Evolutionary conservation across 371 early-diverging fungal genomes (phyloP).

Genomic region (Lichtheimia ramosa): DNA sequence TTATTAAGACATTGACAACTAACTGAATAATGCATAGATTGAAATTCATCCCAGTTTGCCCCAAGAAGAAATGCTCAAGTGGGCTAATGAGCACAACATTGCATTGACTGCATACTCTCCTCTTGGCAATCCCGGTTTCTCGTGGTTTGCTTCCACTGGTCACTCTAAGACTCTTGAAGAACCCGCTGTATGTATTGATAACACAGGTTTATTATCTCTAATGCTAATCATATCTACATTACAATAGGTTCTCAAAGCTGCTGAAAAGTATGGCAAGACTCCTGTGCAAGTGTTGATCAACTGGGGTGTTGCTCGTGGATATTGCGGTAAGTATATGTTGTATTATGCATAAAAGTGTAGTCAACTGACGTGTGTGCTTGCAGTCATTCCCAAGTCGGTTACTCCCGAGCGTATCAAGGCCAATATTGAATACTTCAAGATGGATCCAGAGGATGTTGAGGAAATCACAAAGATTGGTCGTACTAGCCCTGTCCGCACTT

Average conservation of each 20-base stretch:
- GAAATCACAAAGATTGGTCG: constrained; percentile 29
- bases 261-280: constrained; percentile 67
- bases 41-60: constrained; percentile 61
- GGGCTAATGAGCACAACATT: constrained; percentile 39
- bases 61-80: constrained; percentile 41
- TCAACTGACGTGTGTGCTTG: background rate
- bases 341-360: background rate
- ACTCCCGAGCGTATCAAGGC: constrained; percentile 46
- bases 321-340: constrained; percentile 7
- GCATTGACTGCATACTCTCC: constrained; percentile 50
- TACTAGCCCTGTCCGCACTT: constrained; percentile 25
- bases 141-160: constrained; percentile 5
- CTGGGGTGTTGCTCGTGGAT: constrained; percentile 76
- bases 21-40: constrained; percentile 32
- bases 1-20: background rate
- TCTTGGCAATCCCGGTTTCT: constrained; percentile 34
- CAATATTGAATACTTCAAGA: constrained; percentile 38
- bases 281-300: constrained; percentile 75
- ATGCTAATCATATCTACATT: background rate
- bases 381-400: constrained; percentile 62
- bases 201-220: too few relatives aligned
- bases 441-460: constrained; percentile 36
- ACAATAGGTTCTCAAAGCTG: constrained; percentile 47
- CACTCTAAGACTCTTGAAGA: constrained; percentile 67
- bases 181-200: constrained; percentile 55